Base-by-base conservation (phyloP, 495 filamentous ascomycete species). In the Tuber indicum region DNA sequence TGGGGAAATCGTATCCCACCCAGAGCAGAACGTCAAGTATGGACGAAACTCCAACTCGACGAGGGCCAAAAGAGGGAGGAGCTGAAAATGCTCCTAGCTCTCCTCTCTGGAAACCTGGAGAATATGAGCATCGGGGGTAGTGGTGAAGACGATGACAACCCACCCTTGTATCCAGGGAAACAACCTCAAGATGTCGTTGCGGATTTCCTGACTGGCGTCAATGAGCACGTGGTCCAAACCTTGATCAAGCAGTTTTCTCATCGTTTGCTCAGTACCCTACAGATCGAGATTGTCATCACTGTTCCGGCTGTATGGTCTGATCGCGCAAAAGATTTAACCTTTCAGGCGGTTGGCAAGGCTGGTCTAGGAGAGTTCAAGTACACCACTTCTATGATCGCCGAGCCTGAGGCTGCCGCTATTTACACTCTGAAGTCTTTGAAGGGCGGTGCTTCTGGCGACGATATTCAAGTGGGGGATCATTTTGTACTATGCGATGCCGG, bases 261-360 rank as follows among this genome's bases (percentile, higher is more conserved):
- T 12, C 52, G 52, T 62, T 32, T 62, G 52, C 52, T 62, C 52
- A 32, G 52, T 32, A 62, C 52, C 14, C 52, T 62, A 32, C 52
- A 62, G n/a, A 72, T 80, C 10, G 78, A 80, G 72, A 76, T 79
- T 32, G 79, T 93, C 49, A 85, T 93, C 42, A 93, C 91, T 0
- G 91, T 92, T 66, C 91, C 91, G 12, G 91, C 91, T 19, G 88
- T 93, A 23, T 93, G 91, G 91, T 90, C 90, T 14, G 91, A 94
- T 70, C 87, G 87, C 21, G 91, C 91, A n/a, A 92, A 92, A 83
- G 87, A 89, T 70, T 88, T 87, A 21, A 92, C 90, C 0, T 83
- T 91, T 41, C 85, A 87, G 72, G 91, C 90, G 49, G 91, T 91
- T 5, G 88, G 91, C 78, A 83, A 87, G n/a, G 91, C 91, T 12